phyloP scores from a whole-genome alignment of 306 rosid species.

The Prunus armeniaca region DNA sequence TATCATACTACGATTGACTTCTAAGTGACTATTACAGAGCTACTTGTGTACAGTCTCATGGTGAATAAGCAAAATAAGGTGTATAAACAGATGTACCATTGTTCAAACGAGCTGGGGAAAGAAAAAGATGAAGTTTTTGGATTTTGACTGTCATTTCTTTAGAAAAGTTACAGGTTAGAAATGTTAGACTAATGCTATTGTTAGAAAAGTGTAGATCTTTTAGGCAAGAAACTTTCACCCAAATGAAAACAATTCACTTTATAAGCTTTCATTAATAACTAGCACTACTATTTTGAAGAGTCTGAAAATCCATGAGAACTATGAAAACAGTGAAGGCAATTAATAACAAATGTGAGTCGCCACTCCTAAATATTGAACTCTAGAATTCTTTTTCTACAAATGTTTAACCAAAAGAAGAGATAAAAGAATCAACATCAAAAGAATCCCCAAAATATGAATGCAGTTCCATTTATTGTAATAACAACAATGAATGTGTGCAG shows the following conservation, averaged over 20 bases:
- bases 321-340: conserved; percentile 2
- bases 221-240: not conserved
- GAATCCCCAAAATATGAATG: conserved; percentile 54
- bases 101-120: not conserved
- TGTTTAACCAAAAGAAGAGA: conserved; percentile 25
- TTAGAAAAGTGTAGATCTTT: not conserved
- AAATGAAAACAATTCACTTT: not conserved
- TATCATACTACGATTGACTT: not conserved
- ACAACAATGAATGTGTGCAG: conserved; percentile 96
- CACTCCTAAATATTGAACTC: not conserved
- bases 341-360: not conserved
- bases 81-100: not conserved
- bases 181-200: not conserved
- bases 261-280: not conserved
- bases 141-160: not conserved
- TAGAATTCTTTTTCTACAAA: not conserved
- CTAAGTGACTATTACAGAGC: not conserved
- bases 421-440: conserved; percentile 35
- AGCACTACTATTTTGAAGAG: not conserved
- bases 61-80: not conserved
- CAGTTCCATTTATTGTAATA: conserved; percentile 61
- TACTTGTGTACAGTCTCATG: not conserved
- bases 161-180: not conserved
- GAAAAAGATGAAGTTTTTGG: not conserved
- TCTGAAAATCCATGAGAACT: not conserved